Conservation (phyloP, 768 basidiomycete genomes). For the Suillus clintonianus region DNA sequence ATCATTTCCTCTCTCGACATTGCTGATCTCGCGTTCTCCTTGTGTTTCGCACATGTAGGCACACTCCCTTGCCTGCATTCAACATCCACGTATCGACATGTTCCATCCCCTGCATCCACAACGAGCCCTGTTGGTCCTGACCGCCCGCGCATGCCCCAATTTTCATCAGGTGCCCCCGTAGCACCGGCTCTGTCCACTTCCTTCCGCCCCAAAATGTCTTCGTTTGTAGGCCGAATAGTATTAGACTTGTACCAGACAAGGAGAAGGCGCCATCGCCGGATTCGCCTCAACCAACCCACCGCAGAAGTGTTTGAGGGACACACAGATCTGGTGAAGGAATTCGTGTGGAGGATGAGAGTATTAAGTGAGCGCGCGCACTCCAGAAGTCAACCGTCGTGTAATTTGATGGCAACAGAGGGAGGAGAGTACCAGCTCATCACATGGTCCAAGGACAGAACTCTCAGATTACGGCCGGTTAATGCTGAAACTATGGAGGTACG, state of each 20-base stretch:
- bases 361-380: conserved; percentile 39
- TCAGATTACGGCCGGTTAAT: conserved; percentile 89
- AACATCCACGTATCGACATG: conserved; percentile 29
- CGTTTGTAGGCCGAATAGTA: conserved; percentile 50
- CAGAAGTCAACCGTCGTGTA: background rate
- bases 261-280: conserved; percentile 10
- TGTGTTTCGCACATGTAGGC: conserved; percentile 17
- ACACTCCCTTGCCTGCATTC: conserved; percentile 25
- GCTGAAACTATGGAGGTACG: conserved; percentile 67
- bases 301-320: conserved; percentile 82
- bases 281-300: conserved; percentile 16
- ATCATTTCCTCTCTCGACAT: conserved; percentile 10
- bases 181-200: conserved; percentile 9
- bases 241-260: conserved; percentile 41
- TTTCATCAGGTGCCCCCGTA: conserved; percentile 13
- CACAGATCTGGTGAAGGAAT: conserved; percentile 94
- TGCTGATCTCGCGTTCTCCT: conserved; percentile 18
- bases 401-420: conserved; percentile 37
- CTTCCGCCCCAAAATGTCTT: conserved; percentile 21
- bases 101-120: conserved; percentile 26
- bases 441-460: conserved; percentile 88
- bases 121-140: conserved; percentile 26
- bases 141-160: conserved; percentile 27
- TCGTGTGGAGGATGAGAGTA: conserved; percentile 86
- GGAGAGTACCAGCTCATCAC: conserved; percentile 65